Conservation (phyloP, 805 yeast genomes). For the Brettanomyces anomalus region DNA sequence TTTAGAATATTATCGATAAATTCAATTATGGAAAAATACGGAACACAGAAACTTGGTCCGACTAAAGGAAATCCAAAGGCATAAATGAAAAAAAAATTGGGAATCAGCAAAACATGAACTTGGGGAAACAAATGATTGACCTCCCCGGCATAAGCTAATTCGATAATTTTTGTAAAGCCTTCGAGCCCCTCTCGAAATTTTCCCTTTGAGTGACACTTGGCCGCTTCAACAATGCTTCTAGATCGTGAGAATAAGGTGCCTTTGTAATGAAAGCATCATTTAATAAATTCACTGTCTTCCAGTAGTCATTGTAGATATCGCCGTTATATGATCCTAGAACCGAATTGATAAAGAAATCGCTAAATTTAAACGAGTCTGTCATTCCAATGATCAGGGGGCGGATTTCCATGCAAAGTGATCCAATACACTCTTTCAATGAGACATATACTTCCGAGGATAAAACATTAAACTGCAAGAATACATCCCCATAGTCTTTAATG, state of each 20-base stretch:
- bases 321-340: constrained; percentile 78
- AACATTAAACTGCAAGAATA: constrained; percentile 57
- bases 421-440: constrained; percentile 30
- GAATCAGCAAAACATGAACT: no score
- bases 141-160: no score
- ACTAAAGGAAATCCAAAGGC: no score
- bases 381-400: constrained; percentile 67
- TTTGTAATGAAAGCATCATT: constrained; percentile 46
- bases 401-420: constrained; percentile 37
- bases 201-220: constrained; percentile 28
- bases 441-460: constrained; percentile 42
- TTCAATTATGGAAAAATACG: no score
- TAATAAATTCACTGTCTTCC: constrained; percentile 37
- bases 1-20: no score
- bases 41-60: no score
- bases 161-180: constrained; percentile 14
- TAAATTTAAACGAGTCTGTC: constrained; percentile 76
- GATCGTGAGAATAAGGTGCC: constrained; percentile 46
- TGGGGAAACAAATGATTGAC: no score
- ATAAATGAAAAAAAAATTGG: no score
- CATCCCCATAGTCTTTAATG: constrained; percentile 63
- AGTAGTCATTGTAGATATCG: constrained; percentile 74
- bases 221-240: constrained; percentile 31
- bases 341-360: constrained; percentile 75
- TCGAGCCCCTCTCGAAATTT: constrained; percentile 13